Base-by-base conservation (phyloP, 257 asterid species). In the Craterostigma plantagineum region DNA sequence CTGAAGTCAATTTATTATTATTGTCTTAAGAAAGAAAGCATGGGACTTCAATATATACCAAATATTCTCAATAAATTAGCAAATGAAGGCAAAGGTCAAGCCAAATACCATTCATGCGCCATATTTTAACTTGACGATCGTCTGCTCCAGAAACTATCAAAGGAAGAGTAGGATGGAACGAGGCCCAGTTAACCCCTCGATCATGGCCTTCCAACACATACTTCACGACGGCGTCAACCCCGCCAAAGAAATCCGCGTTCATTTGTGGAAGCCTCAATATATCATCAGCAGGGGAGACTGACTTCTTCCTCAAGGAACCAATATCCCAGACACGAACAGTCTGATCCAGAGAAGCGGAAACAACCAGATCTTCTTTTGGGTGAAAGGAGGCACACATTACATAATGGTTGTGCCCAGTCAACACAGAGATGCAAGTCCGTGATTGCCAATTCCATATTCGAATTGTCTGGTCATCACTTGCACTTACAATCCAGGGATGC, bases 391-490 rank as follows among this genome's bases (percentile, higher is more conserved):
- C 99, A 58, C 91, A 77, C 99, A 90, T 90, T 47, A 90, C 95
- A 59, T 90, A 90, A 48, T 90, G 99, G 55, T 83, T 90, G 77
- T 90, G 99, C 41, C 95, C 99, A 11, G 94, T 83, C 65, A 90
- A 59, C 37, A 90, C 99, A 14, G 99, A 79, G 43, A 90, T 68
- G 66, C 95, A 83, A 43, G 87, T 79, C 2, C 99, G 90, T 1
- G 99, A 90, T 45, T 90, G 99, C 99, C 99, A 90, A 47, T 90
- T 90, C 99, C 99, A 90, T 56, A 90, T 77, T 62, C 99, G 70
- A 48, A 90, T 90, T 18, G 99, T 90, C 70, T 90, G 99, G 50
- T 90, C 99, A 67, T 83, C 99, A 65, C 94, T 79, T 34, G 95
- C 92, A 66, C 99, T 90, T 33, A 90, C 84, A 3, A 90, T 90